Conservation (phyloP, 768 basidiomycete genomes). For the Boletus vinaceobasis region DNA sequence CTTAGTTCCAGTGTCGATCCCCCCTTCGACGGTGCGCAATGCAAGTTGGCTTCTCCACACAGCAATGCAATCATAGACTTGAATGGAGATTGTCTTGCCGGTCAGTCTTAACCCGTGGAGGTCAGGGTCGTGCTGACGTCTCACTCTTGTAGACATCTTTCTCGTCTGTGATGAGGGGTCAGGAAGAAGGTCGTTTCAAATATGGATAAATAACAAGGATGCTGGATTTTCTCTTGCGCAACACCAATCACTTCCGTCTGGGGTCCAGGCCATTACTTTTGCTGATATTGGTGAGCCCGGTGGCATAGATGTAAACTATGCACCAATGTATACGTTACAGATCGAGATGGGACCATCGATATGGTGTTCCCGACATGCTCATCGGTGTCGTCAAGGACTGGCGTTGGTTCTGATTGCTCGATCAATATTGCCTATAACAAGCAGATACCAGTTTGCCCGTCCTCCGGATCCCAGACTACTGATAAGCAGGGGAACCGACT, state of each 20-base stretch:
- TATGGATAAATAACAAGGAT: constrained; percentile 87
- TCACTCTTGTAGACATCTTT: constrained; percentile 65
- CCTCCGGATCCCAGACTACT: constrained; percentile 45
- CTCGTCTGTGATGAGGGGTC: constrained; percentile 73
- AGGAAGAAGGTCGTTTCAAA: constrained; percentile 69
- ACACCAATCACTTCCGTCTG: constrained; percentile 66
- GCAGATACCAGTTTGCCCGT: constrained; percentile 79
- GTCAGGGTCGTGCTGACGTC: not conserved
- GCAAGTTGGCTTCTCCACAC: constrained; percentile 82
- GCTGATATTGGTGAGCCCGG: constrained; percentile 75
- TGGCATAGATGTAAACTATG: not conserved
- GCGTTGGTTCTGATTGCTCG: constrained; percentile 71
- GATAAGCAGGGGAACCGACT: constrained; percentile 47
- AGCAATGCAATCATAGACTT: constrained; percentile 93
- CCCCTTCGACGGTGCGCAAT: constrained; percentile 60
- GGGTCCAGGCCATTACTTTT: constrained; percentile 77
- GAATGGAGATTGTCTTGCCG: constrained; percentile 93
- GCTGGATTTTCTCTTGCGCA: constrained; percentile 70
- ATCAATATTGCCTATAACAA: constrained; percentile 94
- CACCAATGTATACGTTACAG: constrained; percentile 35
- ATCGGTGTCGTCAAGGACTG: constrained; percentile 61
- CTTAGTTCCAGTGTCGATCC: constrained; percentile 47
- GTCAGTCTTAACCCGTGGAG: constrained; percentile 32
- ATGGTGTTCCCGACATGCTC: constrained; percentile 87
- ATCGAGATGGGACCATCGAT: constrained; percentile 95